A percentile compares a stretch with the other conserved stretches of the same genome.
Evolutionary conservation across 306 rosid species (phyloP).

Genomic region (Prunus campanulata): DNA sequence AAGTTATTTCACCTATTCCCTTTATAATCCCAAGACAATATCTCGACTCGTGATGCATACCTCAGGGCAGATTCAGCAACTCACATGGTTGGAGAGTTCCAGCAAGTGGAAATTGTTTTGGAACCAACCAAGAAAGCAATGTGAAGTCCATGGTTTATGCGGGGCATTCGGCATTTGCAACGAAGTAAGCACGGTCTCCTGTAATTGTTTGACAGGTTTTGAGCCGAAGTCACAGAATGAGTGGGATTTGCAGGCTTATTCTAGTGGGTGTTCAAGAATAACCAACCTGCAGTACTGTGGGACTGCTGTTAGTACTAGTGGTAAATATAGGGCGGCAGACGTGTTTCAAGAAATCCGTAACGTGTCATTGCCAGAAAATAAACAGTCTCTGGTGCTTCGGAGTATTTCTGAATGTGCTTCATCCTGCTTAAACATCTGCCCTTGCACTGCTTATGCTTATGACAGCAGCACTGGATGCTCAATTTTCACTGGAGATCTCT

Average conservation of each 20-base stretch:
- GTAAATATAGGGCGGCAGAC: not conserved
- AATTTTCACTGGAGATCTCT: slow-evolving; percentile 30
- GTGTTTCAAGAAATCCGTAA: slow-evolving; percentile 11
- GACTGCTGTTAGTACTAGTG: no score
- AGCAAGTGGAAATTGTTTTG: slow-evolving; percentile 45
- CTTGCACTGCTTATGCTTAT: slow-evolving; percentile 47
- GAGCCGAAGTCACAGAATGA: slow-evolving; percentile 25
- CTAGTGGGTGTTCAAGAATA: slow-evolving; percentile 56
- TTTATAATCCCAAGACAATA: slow-evolving; percentile 3
- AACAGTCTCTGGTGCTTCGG: not conserved
- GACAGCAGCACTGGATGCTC: slow-evolving; percentile 28
- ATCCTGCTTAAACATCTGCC: slow-evolving; percentile 33
- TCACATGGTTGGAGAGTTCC: not conserved
- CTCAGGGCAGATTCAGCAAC: slow-evolving; percentile 16
- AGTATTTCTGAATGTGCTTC: slow-evolving; percentile 33
- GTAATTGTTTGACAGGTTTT: slow-evolving; percentile 41
- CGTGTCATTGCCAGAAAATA: slow-evolving; percentile 22
- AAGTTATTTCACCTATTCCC: slow-evolving; percentile 44
- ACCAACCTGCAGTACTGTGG: slow-evolving; percentile 23
- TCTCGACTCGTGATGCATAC: slow-evolving; percentile 40
- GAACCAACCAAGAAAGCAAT: slow-evolving; percentile 47
- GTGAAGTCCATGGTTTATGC: slow-evolving; percentile 47
- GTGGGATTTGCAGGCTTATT: slow-evolving; percentile 44
- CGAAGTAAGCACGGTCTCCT: not conserved
- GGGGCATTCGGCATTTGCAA: slow-evolving; percentile 54